Percentiles rank a stretch among this genome's conserved stretches.
Conservation (phyloP, 179 eudicot species). For the Spergularia azorica region DNA sequence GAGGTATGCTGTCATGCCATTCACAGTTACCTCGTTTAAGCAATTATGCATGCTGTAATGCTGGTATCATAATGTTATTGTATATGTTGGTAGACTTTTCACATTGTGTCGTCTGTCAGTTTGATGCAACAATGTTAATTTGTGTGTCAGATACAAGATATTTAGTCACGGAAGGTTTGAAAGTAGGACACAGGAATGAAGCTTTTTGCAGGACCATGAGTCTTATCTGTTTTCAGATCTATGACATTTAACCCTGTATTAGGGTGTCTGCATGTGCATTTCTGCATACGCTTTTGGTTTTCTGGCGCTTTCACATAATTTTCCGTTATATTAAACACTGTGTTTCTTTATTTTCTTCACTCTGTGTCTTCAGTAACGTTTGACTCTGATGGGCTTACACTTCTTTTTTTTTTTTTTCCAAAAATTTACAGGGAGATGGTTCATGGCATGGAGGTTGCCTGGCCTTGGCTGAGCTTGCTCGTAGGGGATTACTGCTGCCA, state of each 20-base stretch:
- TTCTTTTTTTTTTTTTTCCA: conserved; percentile 13
- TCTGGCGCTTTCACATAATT: neutral
- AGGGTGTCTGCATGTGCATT: neutral
- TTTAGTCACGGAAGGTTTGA: neutral
- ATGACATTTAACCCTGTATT: neutral
- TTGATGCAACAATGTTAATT: neutral
- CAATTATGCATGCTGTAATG: no score
- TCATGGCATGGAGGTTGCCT: conserved; percentile 99
- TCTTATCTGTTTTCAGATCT: neutral
- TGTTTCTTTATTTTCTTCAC: conserved; percentile 5
- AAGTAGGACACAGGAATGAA: conserved; percentile 6
- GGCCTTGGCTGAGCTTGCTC: conserved; percentile 98
- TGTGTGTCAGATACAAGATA: neutral
- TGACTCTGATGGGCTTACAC: conserved; percentile 14
- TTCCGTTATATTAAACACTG: neutral
- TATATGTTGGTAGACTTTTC: conserved; percentile 1
- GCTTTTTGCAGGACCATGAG: neutral
- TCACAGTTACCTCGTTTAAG: no score
- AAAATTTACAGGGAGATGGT: conserved; percentile 80
- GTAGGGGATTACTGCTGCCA: conserved; percentile 94
- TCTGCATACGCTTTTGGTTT: neutral
- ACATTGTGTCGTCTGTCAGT: neutral
- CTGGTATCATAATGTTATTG: neutral
- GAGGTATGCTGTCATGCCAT: conserved; percentile 87
- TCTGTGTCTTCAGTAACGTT: conserved; percentile 10